phyloP scores from a whole-genome alignment of 768 basidiomycete genomes.

The Auriscalpium orientale region DNA sequence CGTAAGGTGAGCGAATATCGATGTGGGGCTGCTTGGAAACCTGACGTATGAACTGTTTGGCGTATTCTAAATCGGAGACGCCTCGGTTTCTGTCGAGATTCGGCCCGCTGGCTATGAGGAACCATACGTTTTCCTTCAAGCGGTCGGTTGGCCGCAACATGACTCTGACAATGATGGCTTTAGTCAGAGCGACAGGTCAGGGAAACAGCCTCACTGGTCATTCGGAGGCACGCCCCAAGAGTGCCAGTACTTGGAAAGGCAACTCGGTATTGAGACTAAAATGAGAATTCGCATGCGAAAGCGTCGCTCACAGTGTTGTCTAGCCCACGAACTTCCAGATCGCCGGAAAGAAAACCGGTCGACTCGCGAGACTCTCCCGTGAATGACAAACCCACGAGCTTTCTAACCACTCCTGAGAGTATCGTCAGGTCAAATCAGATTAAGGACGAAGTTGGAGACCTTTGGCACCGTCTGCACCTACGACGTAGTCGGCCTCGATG shows the following conservation, averaged over 20 bases:
- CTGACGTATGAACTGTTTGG: neutral
- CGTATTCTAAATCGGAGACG: neutral
- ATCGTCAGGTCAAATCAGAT: too few species aligned
- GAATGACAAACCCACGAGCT: neutral
- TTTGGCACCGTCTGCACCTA: conserved; percentile 5
- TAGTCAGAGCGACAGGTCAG: neutral
- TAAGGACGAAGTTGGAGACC: neutral
- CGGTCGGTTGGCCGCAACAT: neutral
- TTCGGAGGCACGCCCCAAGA: neutral
- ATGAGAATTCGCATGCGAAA: neutral
- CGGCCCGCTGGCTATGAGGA: neutral
- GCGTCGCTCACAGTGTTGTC: neutral
- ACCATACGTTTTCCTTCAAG: neutral
- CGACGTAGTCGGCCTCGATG: neutral
- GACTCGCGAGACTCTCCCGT: conserved; percentile 1
- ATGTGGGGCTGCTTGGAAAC: neutral
- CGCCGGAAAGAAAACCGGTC: neutral
- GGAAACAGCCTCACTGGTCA: neutral
- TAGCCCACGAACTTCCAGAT: neutral
- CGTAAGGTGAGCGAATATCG: neutral
- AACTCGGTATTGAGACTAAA: neutral
- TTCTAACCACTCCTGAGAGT: neutral
- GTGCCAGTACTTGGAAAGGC: neutral
- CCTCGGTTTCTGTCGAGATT: neutral
- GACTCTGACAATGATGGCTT: neutral